A percentile compares a stretch with the other conserved stretches of the same genome.
Evolutionary conservation across 176 grass and related monocot genomes (phyloP).

Genomic region (Oryza australiensis): DNA sequence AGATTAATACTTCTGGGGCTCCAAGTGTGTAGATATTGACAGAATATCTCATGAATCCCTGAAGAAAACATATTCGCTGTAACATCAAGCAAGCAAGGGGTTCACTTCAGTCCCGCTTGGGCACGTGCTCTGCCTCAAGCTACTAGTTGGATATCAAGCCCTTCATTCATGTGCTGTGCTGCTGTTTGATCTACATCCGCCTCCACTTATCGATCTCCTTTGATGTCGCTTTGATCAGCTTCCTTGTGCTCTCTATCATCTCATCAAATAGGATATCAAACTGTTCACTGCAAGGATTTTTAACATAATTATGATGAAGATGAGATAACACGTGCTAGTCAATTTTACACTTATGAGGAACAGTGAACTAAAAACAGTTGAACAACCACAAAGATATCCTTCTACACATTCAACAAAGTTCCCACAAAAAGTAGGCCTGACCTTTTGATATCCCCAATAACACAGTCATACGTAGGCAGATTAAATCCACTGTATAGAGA

Average conservation of each 20-base stretch:
- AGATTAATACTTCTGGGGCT: constrained; percentile 19
- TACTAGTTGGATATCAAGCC: constrained; percentile 4
- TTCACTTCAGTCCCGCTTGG: constrained; percentile 4
- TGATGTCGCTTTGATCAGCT: constrained; percentile 75
- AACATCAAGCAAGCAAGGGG: constrained; percentile 6
- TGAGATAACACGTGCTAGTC: not conserved
- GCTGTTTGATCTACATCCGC: constrained; percentile 37
- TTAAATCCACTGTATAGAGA: not conserved
- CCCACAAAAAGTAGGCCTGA: not conserved
- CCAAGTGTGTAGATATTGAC: constrained; percentile 13
- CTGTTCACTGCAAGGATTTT: constrained; percentile 51
- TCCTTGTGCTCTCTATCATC: constrained; percentile 76
- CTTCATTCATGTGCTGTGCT: not conserved
- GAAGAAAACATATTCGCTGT: constrained; percentile 27
- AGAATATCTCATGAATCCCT: constrained; percentile 32
- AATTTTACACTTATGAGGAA: not conserved
- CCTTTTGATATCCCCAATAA: not conserved
- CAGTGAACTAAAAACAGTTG: not conserved
- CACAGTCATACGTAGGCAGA: not conserved
- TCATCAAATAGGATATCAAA: constrained; percentile 70
- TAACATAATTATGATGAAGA: not conserved
- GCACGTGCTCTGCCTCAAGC: not conserved
- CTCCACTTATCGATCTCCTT: constrained; percentile 92
- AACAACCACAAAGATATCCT: not conserved
- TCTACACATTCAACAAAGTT: not conserved